Percentiles rank a stretch among this genome's conserved stretches.
phyloP scores from a whole-genome alignment of 164 flowering plant species.

The Vitis labrusca region DNA sequence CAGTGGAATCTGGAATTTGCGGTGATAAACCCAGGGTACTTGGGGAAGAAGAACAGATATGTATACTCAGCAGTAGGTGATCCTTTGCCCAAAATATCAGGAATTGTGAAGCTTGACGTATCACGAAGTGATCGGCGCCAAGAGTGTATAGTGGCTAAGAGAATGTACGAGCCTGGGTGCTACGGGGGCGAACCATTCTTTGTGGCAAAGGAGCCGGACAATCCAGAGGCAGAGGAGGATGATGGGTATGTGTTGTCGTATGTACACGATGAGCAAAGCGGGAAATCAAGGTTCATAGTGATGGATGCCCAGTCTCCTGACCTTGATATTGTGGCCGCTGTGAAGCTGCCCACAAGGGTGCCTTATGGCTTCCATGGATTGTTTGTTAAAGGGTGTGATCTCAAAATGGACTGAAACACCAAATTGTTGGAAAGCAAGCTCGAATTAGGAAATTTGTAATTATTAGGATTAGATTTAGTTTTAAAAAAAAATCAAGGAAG shows the following conservation, averaged over 20 bases:
- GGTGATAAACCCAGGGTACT: slow-evolving; percentile 54
- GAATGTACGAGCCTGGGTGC: slow-evolving; percentile 57
- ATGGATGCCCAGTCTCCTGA: slow-evolving; percentile 81
- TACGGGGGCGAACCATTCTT: slow-evolving; percentile 82
- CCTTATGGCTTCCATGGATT: slow-evolving; percentile 90
- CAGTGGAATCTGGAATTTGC: slow-evolving; percentile 63
- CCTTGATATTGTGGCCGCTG: slow-evolving; percentile 58
- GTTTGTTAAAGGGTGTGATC: slow-evolving; percentile 61
- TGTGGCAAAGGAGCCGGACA: slow-evolving; percentile 48
- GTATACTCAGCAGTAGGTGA: slow-evolving; percentile 60
- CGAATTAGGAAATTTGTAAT: no score
- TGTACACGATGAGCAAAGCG: slow-evolving; percentile 53
- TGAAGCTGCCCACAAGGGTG: slow-evolving; percentile 66
- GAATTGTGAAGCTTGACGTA: slow-evolving; percentile 71
- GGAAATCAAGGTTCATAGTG: slow-evolving; percentile 67
- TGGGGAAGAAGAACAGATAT: slow-evolving; percentile 52
- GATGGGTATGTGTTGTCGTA: slow-evolving; percentile 67
- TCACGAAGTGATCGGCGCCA: slow-evolving; percentile 19
- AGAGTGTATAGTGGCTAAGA: slow-evolving; percentile 51
- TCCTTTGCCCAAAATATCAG: slow-evolving; percentile 64
- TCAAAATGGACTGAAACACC: slow-evolving; percentile 20
- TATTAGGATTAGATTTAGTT: no score
- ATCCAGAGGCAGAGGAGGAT: slow-evolving; percentile 57
- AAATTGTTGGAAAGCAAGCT: no score
- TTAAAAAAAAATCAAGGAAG: no score